Base-by-base conservation (phyloP, 1,284 basidiomycete species). In the Trichosporon sp. region DNA sequence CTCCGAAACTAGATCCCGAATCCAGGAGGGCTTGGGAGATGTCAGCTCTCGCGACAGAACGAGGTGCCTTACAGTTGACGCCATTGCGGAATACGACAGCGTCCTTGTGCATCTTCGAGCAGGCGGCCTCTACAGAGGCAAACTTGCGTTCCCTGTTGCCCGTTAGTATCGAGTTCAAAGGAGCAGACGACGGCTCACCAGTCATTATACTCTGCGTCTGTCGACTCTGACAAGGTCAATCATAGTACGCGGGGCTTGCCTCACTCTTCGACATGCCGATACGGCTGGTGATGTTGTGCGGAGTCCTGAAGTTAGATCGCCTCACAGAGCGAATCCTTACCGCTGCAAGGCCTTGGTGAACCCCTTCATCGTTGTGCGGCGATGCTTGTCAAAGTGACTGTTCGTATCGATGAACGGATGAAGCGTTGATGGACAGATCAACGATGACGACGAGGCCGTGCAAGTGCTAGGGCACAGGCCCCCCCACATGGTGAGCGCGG, bases 91-190 rank as follows among this genome's bases (percentile, higher is more conserved):
- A 98, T 6, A 88, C 84, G 71, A 90, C 90, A 46, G 90, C 88
- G 75, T 99, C 95, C 82, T 97, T 97, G 70, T 92, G 80, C 66
- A 99, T 83, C 82, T 95, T 95, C 75, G 94, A 92, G 0, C 89
- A 86, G 14, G 91, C 88, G 63, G 86, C 82, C 80, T 98, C 93
- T 70, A 95, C 84, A 8, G 85, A 80, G 16, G 85, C 80, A 77
- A 95, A 95, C 74, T 90, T 87, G 63, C 89, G 85, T 67, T 89
- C 85, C 72, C 80, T 81, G 52, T 14, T 5, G 16, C 11, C 7
- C 58, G 33, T 54, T 44, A 61, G 65, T 56, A 19, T 54, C n/a
- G n/a, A n/a, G n/a, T n/a, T n/a, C n/a, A n/a, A n/a, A n/a, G 36
- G 40, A 2, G 16, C 32, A 19, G 9, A 7, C 29, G 21, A 4